Conservation (phyloP, 352 stramenopile species). For the Labyrinthula sp. region DNA sequence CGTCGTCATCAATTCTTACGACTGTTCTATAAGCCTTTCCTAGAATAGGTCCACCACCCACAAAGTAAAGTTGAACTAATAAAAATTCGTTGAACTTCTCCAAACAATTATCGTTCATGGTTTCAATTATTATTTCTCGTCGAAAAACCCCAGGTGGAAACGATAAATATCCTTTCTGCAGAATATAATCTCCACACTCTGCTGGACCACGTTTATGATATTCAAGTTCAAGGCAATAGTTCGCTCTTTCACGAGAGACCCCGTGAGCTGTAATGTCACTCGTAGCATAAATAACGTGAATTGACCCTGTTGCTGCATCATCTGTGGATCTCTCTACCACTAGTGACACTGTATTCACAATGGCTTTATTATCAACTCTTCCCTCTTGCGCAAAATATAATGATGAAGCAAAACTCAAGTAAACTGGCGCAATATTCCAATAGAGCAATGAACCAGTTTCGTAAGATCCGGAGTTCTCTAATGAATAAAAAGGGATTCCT, state of each 20-base stretch:
- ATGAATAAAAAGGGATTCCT: too few species aligned
- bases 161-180: slow-evolving; percentile 53
- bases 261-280: slow-evolving; percentile 46
- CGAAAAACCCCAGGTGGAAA: slow-evolving; percentile 47
- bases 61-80: slow-evolving; percentile 63
- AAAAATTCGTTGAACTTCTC: slow-evolving; percentile 64
- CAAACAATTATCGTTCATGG: slow-evolving; percentile 74
- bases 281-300: slow-evolving; percentile 42
- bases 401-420: slow-evolving; percentile 15
- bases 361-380: slow-evolving; percentile 5
- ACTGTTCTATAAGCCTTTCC: slow-evolving; percentile 62
- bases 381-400: slow-evolving; percentile 14
- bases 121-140: slow-evolving; percentile 31
- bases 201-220: not conserved
- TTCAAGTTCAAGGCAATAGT: slow-evolving; percentile 31
- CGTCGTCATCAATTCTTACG: slow-evolving; percentile 74
- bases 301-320: slow-evolving; percentile 4
- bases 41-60: slow-evolving; percentile 56
- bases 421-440: not conserved
- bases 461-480: too few species aligned
- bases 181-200: slow-evolving; percentile 48
- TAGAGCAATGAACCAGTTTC: too few species aligned
- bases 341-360: slow-evolving; percentile 6
- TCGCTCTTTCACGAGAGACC: slow-evolving; percentile 40
- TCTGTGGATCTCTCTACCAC: slow-evolving; percentile 3